Percentiles rank a stretch among this genome's conserved stretches.
These are phyloP conservation scores for Ascochyta koolunga DNA, from an alignment of 2,329 filamentous ascomycete genomes.

Conservation along the genomic window DNA sequence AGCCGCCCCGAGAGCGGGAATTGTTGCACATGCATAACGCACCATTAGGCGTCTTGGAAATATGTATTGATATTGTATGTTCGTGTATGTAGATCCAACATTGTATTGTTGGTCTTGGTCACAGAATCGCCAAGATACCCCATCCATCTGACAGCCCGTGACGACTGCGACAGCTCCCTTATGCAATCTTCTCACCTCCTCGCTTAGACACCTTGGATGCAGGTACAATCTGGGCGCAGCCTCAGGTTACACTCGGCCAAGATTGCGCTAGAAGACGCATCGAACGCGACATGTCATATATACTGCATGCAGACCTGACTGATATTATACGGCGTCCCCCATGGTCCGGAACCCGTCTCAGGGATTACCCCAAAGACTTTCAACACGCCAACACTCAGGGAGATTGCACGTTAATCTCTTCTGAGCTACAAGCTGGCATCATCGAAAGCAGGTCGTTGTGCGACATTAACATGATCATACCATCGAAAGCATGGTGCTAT, in stretches of 20 bases:
- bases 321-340: too few relatives aligned
- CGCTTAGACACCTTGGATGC: background rate
- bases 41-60: background rate
- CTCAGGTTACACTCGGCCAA: background rate
- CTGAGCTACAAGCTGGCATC: too few relatives aligned
- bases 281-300: background rate
- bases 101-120: background rate
- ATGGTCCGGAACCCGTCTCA: too few relatives aligned
- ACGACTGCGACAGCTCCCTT: too few relatives aligned
- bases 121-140: background rate
- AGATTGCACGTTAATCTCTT: too few relatives aligned
- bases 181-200: background rate
- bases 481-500: too few relatives aligned
- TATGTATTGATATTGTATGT: slow-evolving; percentile 20
- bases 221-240: slow-evolving; percentile 8
- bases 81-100: slow-evolving; percentile 16
- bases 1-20: slow-evolving; percentile 47
- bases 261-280: slow-evolving; percentile 5
- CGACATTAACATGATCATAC: too few relatives aligned
- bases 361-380: too few relatives aligned
- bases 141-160: too few relatives aligned
- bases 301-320: background rate
- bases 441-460: too few relatives aligned
- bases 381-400: too few relatives aligned
- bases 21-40: slow-evolving; percentile 41